Base-by-base conservation (phyloP, 2,329 filamentous ascomycete genomes). In the Alternaria consortialis region DNA sequence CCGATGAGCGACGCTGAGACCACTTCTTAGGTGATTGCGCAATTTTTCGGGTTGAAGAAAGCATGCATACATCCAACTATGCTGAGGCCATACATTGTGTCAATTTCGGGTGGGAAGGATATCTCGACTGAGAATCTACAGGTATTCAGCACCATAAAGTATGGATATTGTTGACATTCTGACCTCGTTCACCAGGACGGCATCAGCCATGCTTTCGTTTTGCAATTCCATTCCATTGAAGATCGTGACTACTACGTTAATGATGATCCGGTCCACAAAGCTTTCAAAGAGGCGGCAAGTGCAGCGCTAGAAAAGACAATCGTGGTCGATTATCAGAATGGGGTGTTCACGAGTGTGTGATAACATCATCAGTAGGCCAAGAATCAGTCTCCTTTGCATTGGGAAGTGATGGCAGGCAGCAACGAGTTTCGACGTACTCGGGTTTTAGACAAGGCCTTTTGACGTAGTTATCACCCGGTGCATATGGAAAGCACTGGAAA, bases 191-290 rank as follows among this genome's bases (percentile, higher is more conserved):
- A 42, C 15, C 51, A 83, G 80, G 68, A 76, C 54, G 80, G 79
- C 15, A 68, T 81, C n/a, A 80, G 77, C 25, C 80, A 83, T 57
- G 81, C 76, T 2, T 83, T 83, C 53, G 73, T 82, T 12, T 67
- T 80, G 15, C 74, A 80, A 47, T 83, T 83, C 61, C 70, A 71
- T 15, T 77, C 71, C n/a, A 56, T 69, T 3, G 76, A 77, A 42
- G 80, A 83, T 53, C 73, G 81, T 29, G 75, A 82, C 55, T 82
- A 80, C 61, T 83, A 83, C 57, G 77, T 82, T 23, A 69, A 79
- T 17, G 60, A 77, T 0, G 81, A 83, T 60, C 77, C 77, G 5
- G 73, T 70, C 0, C 81, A 83, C 47, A 64, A 78, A 44, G 70
- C 67, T 0, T 82, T 83, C 65, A 77, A 80, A 43, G 68, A 74